phyloP scores from a whole-genome alignment of 2,329 filamentous ascomycete species.

The Neoarthrinium moseri region DNA sequence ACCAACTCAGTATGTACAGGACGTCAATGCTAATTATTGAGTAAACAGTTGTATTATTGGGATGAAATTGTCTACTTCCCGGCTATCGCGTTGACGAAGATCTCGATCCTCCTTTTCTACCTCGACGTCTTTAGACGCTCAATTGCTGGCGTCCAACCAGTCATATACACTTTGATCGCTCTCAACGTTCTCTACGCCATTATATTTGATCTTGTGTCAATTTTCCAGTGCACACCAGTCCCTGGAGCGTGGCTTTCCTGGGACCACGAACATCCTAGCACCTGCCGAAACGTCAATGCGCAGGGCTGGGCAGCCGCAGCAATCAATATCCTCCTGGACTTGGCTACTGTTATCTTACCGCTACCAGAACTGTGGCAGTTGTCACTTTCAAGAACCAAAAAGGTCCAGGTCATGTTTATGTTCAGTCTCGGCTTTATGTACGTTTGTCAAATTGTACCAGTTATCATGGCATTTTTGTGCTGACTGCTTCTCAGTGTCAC shows the following conservation, averaged over 20 bases:
- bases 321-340: slow-evolving; percentile 16
- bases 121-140: slow-evolving; percentile 16
- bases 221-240: slow-evolving; percentile 20
- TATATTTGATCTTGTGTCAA: slow-evolving; percentile 14
- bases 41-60: neutral
- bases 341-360: slow-evolving; percentile 16
- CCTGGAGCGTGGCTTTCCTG: slow-evolving; percentile 17
- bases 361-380: slow-evolving; percentile 16
- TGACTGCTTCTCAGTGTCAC: slow-evolving; percentile 13
- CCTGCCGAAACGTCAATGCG: slow-evolving; percentile 17
- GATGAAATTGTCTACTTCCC: slow-evolving; percentile 2
- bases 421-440: slow-evolving; percentile 19
- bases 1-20: neutral
- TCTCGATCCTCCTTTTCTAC: slow-evolving; percentile 25
- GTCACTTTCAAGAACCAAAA: slow-evolving; percentile 16
- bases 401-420: slow-evolving; percentile 19
- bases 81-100: slow-evolving; percentile 15
- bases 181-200: slow-evolving; percentile 15
- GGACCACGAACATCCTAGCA: slow-evolving; percentile 15
- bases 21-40: neutral
- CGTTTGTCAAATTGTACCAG: too few relatives aligned
- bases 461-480: neutral
- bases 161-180: slow-evolving; percentile 14
- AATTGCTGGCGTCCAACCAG: slow-evolving; percentile 9
- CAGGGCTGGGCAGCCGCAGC: slow-evolving; percentile 16